Conservation (phyloP, 331 rosid genomes). For the Quercus lobata region DNA sequence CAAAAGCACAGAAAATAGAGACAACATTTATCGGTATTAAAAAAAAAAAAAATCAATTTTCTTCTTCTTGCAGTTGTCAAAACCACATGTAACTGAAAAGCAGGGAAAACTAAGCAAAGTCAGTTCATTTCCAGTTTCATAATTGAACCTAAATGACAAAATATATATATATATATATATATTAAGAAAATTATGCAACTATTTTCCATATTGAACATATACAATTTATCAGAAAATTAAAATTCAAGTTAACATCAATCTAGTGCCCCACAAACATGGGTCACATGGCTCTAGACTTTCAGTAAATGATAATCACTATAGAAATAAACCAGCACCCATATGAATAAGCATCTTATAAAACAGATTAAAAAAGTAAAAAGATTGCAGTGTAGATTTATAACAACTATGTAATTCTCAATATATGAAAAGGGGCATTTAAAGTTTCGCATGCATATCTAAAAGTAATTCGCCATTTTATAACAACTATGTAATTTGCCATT, state of each 20-base stretch:
- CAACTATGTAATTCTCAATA: not conserved
- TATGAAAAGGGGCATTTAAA: not conserved
- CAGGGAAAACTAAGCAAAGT: not conserved
- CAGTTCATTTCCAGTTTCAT: not conserved
- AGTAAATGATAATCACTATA: not conserved
- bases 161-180: too few species aligned
- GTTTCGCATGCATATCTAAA: not conserved
- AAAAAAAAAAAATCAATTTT: not conserved
- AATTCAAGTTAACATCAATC: not conserved
- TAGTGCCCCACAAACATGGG: not conserved
- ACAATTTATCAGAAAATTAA: not conserved
- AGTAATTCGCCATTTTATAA: too few species aligned
- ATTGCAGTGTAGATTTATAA: not conserved
- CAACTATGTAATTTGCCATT: too few species aligned
- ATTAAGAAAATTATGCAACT: too few species aligned
- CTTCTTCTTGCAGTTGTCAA: not conserved
- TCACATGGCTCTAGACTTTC: not conserved
- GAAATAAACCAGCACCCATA: not conserved
- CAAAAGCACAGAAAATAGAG: not conserved
- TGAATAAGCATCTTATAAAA: too few species aligned
- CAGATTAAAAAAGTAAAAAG: too few species aligned
- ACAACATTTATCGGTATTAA: not conserved
- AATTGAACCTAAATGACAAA: not conserved
- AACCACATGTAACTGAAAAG: not conserved
- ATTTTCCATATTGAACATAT: too few species aligned